These are phyloP conservation scores for Umbilicus rupestris DNA, from an alignment of 164 flowering plant species.

Conservation along the genomic window DNA sequence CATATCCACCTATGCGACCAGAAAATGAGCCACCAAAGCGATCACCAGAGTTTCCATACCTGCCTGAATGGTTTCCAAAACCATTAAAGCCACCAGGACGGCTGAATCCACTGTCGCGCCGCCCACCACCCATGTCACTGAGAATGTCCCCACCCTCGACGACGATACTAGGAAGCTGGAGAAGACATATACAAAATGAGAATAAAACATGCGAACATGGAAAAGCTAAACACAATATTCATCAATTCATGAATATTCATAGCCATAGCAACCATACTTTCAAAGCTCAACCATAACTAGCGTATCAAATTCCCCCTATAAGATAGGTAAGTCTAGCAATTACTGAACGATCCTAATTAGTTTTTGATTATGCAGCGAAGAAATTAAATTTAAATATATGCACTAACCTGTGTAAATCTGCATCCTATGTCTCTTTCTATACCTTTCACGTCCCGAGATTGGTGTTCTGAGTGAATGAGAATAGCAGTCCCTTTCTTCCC, in stretches of 20 bases:
- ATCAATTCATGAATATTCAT: neutral
- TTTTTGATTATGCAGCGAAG: neutral
- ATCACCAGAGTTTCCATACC: constrained; percentile 18
- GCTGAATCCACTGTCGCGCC: constrained; percentile 16
- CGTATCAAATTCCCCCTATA: neutral
- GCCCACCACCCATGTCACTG: constrained; percentile 26
- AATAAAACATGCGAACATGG: neutral
- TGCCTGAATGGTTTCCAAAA: constrained; percentile 12
- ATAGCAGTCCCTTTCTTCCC: constrained; percentile 89
- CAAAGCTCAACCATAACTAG: neutral
- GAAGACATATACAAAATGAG: constrained; percentile 8
- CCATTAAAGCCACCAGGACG: constrained; percentile 17
- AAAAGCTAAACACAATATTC: neutral
- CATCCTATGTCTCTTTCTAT: constrained; percentile 74
- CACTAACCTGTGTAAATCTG: constrained; percentile 56
- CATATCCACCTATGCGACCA: constrained; percentile 17
- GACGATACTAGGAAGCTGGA: constrained; percentile 60
- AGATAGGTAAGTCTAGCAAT: neutral
- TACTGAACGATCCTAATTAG: neutral
- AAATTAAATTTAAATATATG: neutral
- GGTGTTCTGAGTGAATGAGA: constrained; percentile 55
- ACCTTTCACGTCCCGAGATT: constrained; percentile 39
- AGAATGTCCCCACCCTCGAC: constrained; percentile 37
- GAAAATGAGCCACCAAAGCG: constrained; percentile 18
- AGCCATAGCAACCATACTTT: neutral